phyloP scores from a whole-genome alignment of 768 basidiomycete species.

The Bullera alba region DNA sequence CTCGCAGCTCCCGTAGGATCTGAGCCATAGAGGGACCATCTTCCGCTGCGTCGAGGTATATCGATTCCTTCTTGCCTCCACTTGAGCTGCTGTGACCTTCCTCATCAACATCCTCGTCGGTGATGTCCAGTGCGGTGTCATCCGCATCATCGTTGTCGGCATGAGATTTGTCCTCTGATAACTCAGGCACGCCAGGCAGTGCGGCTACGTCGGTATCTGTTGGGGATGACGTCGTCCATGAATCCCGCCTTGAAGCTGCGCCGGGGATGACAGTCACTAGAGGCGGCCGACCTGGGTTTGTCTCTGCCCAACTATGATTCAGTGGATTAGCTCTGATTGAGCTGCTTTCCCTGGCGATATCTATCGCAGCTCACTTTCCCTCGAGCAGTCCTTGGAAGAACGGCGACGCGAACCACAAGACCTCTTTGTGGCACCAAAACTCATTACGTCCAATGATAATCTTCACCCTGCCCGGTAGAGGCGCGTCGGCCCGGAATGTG shows the following conservation, averaged over 20 bases:
- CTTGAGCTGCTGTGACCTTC: too few relatives aligned
- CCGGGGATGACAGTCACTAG: conserved; percentile 50
- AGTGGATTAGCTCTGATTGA: background rate
- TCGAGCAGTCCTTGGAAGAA: conserved; percentile 88
- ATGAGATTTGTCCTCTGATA: background rate
- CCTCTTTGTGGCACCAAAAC: conserved; percentile 90
- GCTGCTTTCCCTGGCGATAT: too few relatives aligned
- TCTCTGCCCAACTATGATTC: conserved; percentile 71
- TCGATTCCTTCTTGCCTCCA: conserved; percentile 4
- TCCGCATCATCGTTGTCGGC: background rate
- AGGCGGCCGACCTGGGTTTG: conserved; percentile 60
- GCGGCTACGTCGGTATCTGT: conserved; percentile 17
- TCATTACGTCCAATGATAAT: conserved; percentile 81
- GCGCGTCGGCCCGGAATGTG: conserved; percentile 62
- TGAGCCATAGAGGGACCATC: conserved; percentile 19
- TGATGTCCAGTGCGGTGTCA: background rate
- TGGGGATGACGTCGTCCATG: conserved; percentile 10
- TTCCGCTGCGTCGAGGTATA: conserved; percentile 26
- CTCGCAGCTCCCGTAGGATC: conserved; percentile 22
- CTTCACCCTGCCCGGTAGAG: conserved; percentile 80
- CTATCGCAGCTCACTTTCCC: conserved; percentile 50
- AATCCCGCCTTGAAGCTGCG: conserved; percentile 4
- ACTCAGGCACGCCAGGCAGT: background rate
- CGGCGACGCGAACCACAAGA: conserved; percentile 85
- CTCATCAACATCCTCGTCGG: conserved; percentile 7